These are phyloP conservation scores for Ormosia emarginata DNA, from an alignment of 306 rosid genomes.

Conservation along the genomic window DNA sequence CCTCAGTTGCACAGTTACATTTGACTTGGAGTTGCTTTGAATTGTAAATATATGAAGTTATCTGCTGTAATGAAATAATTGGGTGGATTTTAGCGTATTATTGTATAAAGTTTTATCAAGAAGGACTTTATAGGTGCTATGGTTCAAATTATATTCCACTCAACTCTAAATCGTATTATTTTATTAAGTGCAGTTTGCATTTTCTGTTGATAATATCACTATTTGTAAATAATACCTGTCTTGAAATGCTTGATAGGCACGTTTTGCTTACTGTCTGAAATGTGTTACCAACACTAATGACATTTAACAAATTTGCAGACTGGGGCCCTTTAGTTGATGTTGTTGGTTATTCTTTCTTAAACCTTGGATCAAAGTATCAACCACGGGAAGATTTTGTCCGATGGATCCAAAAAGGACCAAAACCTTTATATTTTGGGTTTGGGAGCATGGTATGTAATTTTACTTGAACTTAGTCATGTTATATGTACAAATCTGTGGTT, in stretches of 20 bases:
- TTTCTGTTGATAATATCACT: background rate
- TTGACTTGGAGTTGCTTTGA: slow-evolving; percentile 1
- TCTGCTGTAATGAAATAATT: background rate
- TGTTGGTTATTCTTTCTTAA: slow-evolving; percentile 81
- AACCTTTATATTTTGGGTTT: slow-evolving; percentile 81
- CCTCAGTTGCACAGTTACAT: background rate
- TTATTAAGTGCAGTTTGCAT: background rate
- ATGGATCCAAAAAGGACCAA: slow-evolving; percentile 66
- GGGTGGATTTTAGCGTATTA: background rate
- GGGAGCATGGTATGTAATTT: slow-evolving; percentile 85
- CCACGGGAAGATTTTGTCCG: slow-evolving; percentile 60
- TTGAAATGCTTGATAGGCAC: background rate
- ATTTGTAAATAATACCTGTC: background rate
- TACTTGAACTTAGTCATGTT: background rate
- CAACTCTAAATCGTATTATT: background rate
- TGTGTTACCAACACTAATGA: slow-evolving; percentile 12
- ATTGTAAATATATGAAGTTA: background rate
- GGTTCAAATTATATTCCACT: background rate
- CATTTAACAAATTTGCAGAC: slow-evolving; percentile 46
- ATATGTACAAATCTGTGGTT: background rate
- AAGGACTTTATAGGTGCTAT: background rate
- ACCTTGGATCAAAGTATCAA: slow-evolving; percentile 69
- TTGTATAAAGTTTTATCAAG: background rate
- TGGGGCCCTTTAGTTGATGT: slow-evolving; percentile 89
- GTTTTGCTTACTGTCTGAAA: slow-evolving; percentile 4